Base-by-base conservation (phyloP, 2,329 filamentous ascomycete genomes). In the Penicillium glabrum region DNA sequence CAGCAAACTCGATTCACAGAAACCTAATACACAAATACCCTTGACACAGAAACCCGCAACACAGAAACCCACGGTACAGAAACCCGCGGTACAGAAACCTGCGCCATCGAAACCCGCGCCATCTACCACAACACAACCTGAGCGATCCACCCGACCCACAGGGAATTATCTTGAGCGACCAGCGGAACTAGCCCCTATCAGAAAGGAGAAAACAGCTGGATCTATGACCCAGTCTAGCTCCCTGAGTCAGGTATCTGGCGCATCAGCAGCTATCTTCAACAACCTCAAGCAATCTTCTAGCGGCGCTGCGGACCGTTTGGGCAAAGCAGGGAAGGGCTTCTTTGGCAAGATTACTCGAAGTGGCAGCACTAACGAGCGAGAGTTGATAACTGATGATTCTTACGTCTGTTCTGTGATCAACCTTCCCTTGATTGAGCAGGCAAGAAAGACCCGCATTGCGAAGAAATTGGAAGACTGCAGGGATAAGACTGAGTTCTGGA, bases 401-500 rank as follows among this genome's bases (percentile, higher is more conserved):
- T 96, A 97, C 68, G 83, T 89, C 53, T 82, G 92, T 67, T 91
- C 89, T 65, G 87, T 96, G 44, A 91, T 98, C 72, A 96, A 95
- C 67, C 80, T 90, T 49, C 91, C 92, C 1, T 79, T 98, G 29
- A 83, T 96, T 26, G 89, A 96, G 72, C 93, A 98, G 76, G 93
- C 93, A 7, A 86, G 93, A n/a, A 81, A 87, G 61, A 97, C 93
- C 0, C 85, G 93, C 61, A 97, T 98, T 70, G 96, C 92, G 8
- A 96, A 93, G 75, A 86, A 89, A 29, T 79, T 98, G 44, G 91
- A 96, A 69, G 86, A 90, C 59, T 96, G 93, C 10, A 86, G 88
- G 60, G 93, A 98, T 70, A 97, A 97, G 80, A 98, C 93, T 0
- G 93, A 97, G 70, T 98, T 96, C 70, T 98, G 93, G 93, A 96